Conservation (phyloP, 306 rosid genomes). For the Neltuma alba region DNA sequence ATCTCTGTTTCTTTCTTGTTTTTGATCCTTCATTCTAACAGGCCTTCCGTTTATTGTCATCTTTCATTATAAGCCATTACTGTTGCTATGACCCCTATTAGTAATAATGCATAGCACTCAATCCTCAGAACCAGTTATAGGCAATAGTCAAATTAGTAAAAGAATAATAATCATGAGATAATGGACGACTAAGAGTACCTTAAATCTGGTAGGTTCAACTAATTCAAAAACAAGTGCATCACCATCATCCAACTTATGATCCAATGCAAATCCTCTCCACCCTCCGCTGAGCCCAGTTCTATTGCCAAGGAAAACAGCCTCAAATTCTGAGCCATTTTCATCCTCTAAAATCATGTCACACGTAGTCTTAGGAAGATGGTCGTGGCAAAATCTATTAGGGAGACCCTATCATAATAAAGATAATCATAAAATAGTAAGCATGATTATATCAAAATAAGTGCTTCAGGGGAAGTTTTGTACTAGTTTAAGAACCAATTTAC, state of each 20-base stretch:
- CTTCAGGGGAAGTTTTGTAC: not conserved
- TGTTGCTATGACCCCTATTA: no score
- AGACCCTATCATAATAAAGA: conserved; percentile 53
- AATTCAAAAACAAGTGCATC: conserved; percentile 81
- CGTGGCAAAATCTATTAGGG: conserved; percentile 62
- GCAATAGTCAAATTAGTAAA: not conserved
- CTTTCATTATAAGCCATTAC: not conserved
- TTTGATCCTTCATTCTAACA: not conserved
- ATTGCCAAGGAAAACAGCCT: conserved; percentile 55
- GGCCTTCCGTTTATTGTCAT: not conserved
- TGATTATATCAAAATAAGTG: not conserved
- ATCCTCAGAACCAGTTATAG: no score
- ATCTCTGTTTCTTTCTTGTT: not conserved
- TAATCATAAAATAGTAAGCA: conserved; percentile 2
- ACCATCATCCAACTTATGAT: conserved; percentile 78
- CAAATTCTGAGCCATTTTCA: conserved; percentile 61
- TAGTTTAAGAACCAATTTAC: not conserved
- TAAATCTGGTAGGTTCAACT: conserved; percentile 59
- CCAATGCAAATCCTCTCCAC: conserved; percentile 85
- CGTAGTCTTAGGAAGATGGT: conserved; percentile 55
- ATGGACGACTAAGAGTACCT: conserved; percentile 43
- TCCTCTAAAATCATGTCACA: conserved; percentile 59
- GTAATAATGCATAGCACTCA: no score
- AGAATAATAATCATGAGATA: conserved; percentile 14
- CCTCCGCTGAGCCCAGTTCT: conserved; percentile 80